Evolutionary conservation across 140 eudicot species (phyloP).

Genomic region (Cichorium intybus): DNA sequence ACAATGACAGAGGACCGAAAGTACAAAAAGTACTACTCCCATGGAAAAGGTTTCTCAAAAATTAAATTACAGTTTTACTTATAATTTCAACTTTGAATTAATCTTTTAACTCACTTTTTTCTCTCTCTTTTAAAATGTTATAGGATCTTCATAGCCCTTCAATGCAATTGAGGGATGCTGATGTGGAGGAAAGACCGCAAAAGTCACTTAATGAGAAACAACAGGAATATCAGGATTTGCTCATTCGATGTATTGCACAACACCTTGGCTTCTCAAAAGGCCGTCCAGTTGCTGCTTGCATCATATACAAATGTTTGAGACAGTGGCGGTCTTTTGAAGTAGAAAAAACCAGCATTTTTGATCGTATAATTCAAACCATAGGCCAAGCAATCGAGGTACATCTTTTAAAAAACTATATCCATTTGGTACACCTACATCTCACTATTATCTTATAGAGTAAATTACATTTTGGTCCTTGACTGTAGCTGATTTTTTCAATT

Average conservation of each 20-base stretch:
- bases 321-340: slow-evolving; percentile 97
- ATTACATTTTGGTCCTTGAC: not conserved
- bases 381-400: slow-evolving; percentile 96
- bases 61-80: not conserved
- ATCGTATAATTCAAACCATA: slow-evolving; percentile 87
- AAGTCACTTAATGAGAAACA: slow-evolving; percentile 89
- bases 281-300: slow-evolving; percentile 92
- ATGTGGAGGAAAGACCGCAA: slow-evolving; percentile 86
- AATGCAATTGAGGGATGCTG: slow-evolving; percentile 56
- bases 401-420: not conserved
- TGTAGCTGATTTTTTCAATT: not conserved
- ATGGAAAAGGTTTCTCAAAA: slow-evolving; percentile 40
- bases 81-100: not conserved
- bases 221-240: slow-evolving; percentile 96
- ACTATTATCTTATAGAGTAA: not conserved
- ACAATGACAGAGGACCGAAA: slow-evolving; percentile 59
- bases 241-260: slow-evolving; percentile 91
- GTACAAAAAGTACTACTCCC: slow-evolving; percentile 26
- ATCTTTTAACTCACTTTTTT: not conserved
- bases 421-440: not conserved
- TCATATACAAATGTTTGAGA: slow-evolving; percentile 86
- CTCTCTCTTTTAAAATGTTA: slow-evolving; percentile 5
- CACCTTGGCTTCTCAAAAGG: slow-evolving; percentile 88
- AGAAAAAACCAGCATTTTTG: slow-evolving; percentile 92
- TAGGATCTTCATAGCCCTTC: slow-evolving; percentile 74